Percentiles rank a stretch among this genome's conserved stretches.
Conservation (phyloP, 2,329 filamentous ascomycete species). For the Tolypocladium paradoxum region DNA sequence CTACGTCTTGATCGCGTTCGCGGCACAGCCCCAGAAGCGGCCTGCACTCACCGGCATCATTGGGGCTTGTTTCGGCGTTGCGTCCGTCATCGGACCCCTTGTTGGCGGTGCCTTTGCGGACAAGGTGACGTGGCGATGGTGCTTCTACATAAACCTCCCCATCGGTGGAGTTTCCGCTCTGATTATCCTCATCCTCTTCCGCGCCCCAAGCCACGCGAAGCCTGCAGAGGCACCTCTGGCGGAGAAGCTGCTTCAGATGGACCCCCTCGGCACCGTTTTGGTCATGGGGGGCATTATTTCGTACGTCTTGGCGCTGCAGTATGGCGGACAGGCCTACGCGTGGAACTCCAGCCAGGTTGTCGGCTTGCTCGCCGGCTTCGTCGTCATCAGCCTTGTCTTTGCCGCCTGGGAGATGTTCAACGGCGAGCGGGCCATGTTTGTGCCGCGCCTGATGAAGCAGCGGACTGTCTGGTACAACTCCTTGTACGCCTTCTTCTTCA, state of each 20-base stretch:
- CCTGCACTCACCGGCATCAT: slow-evolving; percentile 26
- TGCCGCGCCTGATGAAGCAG: slow-evolving; percentile 25
- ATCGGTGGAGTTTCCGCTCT: slow-evolving; percentile 21
- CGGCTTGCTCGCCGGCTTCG: slow-evolving; percentile 30
- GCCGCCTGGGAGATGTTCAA: slow-evolving; percentile 26
- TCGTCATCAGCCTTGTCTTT: slow-evolving; percentile 22
- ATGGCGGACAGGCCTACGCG: slow-evolving; percentile 30
- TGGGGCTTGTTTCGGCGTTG: slow-evolving; percentile 23
- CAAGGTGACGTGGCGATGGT: slow-evolving; percentile 27
- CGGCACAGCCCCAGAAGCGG: slow-evolving; percentile 21
- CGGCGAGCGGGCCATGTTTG: slow-evolving; percentile 33
- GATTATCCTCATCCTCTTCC: slow-evolving; percentile 30
- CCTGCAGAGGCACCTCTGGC: slow-evolving; percentile 23
- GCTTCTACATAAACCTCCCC: slow-evolving; percentile 28
- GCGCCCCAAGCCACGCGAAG: slow-evolving; percentile 26
- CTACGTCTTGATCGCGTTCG: slow-evolving; percentile 38
- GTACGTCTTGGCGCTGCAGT: slow-evolving; percentile 37
- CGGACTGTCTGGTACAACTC: slow-evolving; percentile 26
- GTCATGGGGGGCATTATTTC: slow-evolving; percentile 32
- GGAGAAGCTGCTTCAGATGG: slow-evolving; percentile 39
- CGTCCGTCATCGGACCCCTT: slow-evolving; percentile 24
- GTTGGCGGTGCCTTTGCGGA: slow-evolving; percentile 26
- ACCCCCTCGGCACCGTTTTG: slow-evolving; percentile 31
- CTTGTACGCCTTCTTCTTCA: slow-evolving; percentile 30
- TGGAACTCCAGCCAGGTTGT: slow-evolving; percentile 31